Evolutionary conservation across 805 yeast species (phyloP).

Genomic region (Zygotorulaspora danielsina): DNA sequence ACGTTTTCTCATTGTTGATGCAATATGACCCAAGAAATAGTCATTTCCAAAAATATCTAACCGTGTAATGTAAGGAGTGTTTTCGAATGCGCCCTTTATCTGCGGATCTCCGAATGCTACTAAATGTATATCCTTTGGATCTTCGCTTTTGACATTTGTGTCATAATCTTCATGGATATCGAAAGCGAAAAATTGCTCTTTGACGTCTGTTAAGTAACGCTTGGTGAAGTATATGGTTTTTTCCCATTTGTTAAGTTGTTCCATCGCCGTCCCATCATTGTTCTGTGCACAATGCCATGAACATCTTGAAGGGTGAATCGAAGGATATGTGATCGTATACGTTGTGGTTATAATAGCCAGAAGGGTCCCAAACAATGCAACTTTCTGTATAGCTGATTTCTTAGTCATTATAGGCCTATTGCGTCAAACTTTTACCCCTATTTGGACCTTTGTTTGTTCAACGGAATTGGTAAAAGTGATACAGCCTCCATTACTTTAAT

Average conservation of each 20-base stretch:
- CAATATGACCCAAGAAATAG: slow-evolving; percentile 80
- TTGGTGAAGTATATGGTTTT: slow-evolving; percentile 27
- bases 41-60: slow-evolving; percentile 90
- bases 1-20: slow-evolving; percentile 55
- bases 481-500: too few species aligned
- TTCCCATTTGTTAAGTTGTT: slow-evolving; percentile 14
- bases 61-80: slow-evolving; percentile 64
- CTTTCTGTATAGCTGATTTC: slow-evolving; percentile 18
- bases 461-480: too few species aligned
- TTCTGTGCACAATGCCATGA: slow-evolving; percentile 47
- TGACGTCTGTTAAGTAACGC: slow-evolving; percentile 33
- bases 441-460: too few species aligned
- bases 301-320: slow-evolving; percentile 50
- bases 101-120: slow-evolving; percentile 95
- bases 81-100: slow-evolving; percentile 80
- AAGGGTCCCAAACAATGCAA: slow-evolving; percentile 25
- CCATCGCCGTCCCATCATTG: slow-evolving; percentile 5
- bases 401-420: slow-evolving; percentile 6
- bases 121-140: slow-evolving; percentile 51
- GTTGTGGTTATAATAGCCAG: slow-evolving; percentile 49
- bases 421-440: too few species aligned
- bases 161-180: slow-evolving; percentile 4
- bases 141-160: slow-evolving; percentile 9
- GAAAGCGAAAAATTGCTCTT: slow-evolving; percentile 12
- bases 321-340: slow-evolving; percentile 75